Percentiles rank a stretch among this genome's conserved stretches.
Evolutionary conservation across 768 basidiomycete species (phyloP).

Genomic region (Pisolithus albus): DNA sequence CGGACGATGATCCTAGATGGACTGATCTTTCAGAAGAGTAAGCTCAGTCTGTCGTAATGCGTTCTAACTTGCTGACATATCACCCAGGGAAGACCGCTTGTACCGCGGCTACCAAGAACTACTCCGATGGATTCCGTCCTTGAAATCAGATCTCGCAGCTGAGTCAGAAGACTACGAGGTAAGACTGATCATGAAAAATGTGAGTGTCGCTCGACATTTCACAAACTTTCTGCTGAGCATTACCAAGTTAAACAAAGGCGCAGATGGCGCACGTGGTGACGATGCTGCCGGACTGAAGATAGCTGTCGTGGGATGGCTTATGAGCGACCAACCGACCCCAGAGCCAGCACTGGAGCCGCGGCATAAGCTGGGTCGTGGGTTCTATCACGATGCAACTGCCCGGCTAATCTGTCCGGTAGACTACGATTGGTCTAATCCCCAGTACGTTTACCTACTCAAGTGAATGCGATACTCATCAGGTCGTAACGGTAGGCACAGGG

Average conservation of each 20-base stretch:
- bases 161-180: not conserved
- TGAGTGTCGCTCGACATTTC: not conserved
- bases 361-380: no score
- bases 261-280: conserved; percentile 7
- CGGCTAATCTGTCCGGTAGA: no score
- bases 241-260: not conserved
- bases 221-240: not conserved
- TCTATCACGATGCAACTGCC: no score
- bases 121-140: not conserved
- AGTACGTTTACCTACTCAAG: no score
- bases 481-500: no score
- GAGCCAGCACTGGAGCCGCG: no score
- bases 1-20: not conserved
- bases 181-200: not conserved
- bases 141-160: not conserved
- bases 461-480: no score
- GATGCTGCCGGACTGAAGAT: conserved; percentile 4
- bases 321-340: no score
- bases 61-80: no score
- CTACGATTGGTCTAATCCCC: no score
- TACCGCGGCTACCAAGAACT: conserved; percentile 1
- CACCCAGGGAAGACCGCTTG: conserved; percentile 1
- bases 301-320: no score
- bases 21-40: not conserved
- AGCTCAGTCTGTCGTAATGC: no score